Percentiles rank a stretch among this genome's conserved stretches.
Evolutionary conservation across 305 asterid species (phyloP).

Genomic region (Fraxinus ornus): DNA sequence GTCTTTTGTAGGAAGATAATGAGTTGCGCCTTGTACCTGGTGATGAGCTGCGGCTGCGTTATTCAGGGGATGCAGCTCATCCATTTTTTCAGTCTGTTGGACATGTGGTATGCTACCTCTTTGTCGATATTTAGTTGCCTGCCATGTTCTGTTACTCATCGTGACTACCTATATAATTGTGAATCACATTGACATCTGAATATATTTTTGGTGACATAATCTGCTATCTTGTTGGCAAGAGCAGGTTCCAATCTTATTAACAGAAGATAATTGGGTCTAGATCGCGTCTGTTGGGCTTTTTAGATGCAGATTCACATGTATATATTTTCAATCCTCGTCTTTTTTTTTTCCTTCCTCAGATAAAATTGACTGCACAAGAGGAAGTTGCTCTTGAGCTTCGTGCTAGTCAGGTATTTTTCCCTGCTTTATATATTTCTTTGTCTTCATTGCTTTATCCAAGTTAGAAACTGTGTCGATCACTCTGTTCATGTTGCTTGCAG

Average conservation of each 20-base stretch:
- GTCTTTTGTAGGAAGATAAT: constrained; percentile 82
- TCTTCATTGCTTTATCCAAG: not conserved
- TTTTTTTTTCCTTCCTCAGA: constrained; percentile 42
- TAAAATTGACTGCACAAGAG: constrained; percentile 96
- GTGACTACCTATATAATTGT: not conserved
- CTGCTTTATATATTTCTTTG: not conserved
- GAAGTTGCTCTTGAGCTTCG: constrained; percentile 99
- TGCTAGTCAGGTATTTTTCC: constrained; percentile 71
- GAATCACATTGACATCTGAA: not conserved
- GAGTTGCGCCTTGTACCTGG: constrained; percentile 99
- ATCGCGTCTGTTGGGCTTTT: not conserved
- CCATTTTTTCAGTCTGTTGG: constrained; percentile 99
- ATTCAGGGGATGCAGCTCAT: constrained; percentile 97
- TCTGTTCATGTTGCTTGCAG: constrained; percentile 40
- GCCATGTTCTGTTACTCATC: not conserved
- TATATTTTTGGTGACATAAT: not conserved
- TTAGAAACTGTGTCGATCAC: constrained; percentile 17
- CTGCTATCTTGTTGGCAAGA: not conserved
- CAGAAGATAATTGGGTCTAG: not conserved
- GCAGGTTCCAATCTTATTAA: not conserved
- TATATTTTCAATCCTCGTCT: not conserved
- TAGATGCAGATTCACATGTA: not conserved
- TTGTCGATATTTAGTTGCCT: not conserved
- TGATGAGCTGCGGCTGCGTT: constrained; percentile 93
- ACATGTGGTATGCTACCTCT: constrained; percentile 79